phyloP scores from a whole-genome alignment of 129 eudicot genomes.

The Artemisia argyi region DNA sequence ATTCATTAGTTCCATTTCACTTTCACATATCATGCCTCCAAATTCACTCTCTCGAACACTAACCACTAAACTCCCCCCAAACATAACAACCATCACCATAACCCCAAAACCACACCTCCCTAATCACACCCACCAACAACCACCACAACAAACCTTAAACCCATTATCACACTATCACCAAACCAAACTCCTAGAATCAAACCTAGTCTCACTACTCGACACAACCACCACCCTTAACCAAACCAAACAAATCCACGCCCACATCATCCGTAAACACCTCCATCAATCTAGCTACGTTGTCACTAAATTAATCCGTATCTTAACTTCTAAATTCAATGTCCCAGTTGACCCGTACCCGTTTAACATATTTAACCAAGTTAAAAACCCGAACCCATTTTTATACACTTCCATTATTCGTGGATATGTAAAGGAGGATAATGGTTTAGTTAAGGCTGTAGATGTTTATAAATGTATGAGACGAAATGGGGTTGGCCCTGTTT shows the following conservation, averaged over 20 bases:
- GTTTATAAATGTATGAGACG: constrained; percentile 55
- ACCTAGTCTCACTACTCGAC: constrained; percentile 19
- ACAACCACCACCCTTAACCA: constrained; percentile 15
- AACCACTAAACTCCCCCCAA: too few species aligned
- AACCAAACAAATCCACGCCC: constrained; percentile 65
- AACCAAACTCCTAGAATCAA: constrained; percentile 25
- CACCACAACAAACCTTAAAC: constrained; percentile 7
- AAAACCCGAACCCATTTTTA: constrained; percentile 57
- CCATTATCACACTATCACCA: background rate
- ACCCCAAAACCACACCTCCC: constrained; percentile 7
- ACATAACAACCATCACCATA: background rate
- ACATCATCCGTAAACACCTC: constrained; percentile 45
- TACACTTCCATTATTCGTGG: constrained; percentile 78
- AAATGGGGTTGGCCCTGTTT: constrained; percentile 49
- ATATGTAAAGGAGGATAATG: constrained; percentile 46
- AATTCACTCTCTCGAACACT: too few species aligned
- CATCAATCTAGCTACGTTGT: constrained; percentile 53
- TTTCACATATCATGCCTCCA: too few species aligned
- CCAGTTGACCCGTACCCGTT: constrained; percentile 57
- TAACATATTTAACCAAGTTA: constrained; percentile 47
- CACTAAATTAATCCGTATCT: constrained; percentile 59
- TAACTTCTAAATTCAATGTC: constrained; percentile 32
- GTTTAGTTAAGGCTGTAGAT: constrained; percentile 35
- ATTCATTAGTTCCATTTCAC: too few species aligned
- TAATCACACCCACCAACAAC: constrained; percentile 9